Evolutionary conservation across 1,284 basidiomycete species (phyloP), one percentile per base, ranked within the genome.

Genomic region (Limonomyces culmigenus): DNA sequence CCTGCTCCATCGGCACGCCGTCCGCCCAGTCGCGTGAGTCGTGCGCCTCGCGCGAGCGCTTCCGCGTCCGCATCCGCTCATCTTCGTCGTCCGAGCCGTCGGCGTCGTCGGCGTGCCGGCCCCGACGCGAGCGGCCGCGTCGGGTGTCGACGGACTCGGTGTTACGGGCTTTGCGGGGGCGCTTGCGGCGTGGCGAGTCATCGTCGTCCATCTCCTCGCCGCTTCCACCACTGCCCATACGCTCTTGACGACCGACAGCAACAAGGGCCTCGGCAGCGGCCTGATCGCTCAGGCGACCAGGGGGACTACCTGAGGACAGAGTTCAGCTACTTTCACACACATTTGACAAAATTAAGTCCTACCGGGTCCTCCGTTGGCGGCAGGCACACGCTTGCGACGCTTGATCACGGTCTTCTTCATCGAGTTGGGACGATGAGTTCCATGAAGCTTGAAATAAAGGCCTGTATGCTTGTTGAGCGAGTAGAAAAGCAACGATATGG

Each of bases 351-450:
- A 13, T 14, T 15, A 25, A 29, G 25, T 19, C 10, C 15, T 29
- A 32, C 31, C 15, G 34, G 54, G 50, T 39, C 50, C 55, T 38
- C 8, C 30, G 8, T 8, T 6, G 10, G 70, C 77, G 29, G 87
- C 88, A 34, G 91, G 86, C 19, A 97, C 88, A 45, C 93, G 79
- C 62, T 97, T 97, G 43, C 93, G 70, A 25, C 93, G 75, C 63
- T 98, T 98, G 67, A 98, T 98, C 47, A 96, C 89, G 3, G 87
- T 85, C 66, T 97, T 96, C 61, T 95, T 96, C 89, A 98, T 92
- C 39, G 88, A 88, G 43, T 93, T 93, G 21, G 93, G 93, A 31
- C 93, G 77, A 48, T 96, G 91, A 1, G 87, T 89, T 39, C 91
- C 89, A 63, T 98, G 93, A 10, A 98, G 70, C 60, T 98, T 98